Conservation (phyloP, 176 grass and related monocot species). For the Zoysia pacifica region DNA sequence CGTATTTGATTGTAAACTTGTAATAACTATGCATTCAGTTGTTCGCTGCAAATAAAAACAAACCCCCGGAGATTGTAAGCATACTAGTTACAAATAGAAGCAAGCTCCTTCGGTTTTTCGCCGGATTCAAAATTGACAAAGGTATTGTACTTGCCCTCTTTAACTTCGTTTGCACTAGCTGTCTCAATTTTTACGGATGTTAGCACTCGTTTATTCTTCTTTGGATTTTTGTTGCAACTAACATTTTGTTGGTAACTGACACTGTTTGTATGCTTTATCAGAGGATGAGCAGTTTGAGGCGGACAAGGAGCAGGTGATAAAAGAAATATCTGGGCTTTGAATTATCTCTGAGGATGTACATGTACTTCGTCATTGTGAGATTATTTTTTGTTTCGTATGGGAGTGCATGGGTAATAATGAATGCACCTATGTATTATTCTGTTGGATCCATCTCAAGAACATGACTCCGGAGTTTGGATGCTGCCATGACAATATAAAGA, state of each 20-base stretch:
- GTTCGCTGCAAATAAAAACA: constrained; percentile 89
- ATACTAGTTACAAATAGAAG: constrained; percentile 86
- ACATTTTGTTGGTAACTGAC: background rate
- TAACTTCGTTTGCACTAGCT: background rate
- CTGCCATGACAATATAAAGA: background rate
- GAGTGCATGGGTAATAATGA: constrained; percentile 45
- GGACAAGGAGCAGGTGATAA: constrained; percentile 93
- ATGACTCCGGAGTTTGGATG: constrained; percentile 19
- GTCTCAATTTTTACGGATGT: background rate
- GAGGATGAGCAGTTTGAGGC: constrained; percentile 97
- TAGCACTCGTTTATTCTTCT: constrained; percentile 11
- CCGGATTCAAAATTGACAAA: constrained; percentile 89
- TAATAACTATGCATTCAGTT: constrained; percentile 53
- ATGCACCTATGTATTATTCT: constrained; percentile 21
- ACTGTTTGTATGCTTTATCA: constrained; percentile 40
- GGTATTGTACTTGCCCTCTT: constrained; percentile 44
- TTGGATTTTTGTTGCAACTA: constrained; percentile 22
- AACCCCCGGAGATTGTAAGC: constrained; percentile 72
- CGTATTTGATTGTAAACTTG: constrained; percentile 23
- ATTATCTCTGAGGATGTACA: background rate
- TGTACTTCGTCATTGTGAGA: constrained; percentile 15
- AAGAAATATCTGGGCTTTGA: constrained; percentile 75
- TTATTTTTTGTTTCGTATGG: constrained; percentile 14
- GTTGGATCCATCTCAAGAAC: constrained; percentile 10
- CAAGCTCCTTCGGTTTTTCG: constrained; percentile 89